Evolutionary conservation across 208 protist genomes (phyloP).

Genomic region (Phytomonas serpens): DNA sequence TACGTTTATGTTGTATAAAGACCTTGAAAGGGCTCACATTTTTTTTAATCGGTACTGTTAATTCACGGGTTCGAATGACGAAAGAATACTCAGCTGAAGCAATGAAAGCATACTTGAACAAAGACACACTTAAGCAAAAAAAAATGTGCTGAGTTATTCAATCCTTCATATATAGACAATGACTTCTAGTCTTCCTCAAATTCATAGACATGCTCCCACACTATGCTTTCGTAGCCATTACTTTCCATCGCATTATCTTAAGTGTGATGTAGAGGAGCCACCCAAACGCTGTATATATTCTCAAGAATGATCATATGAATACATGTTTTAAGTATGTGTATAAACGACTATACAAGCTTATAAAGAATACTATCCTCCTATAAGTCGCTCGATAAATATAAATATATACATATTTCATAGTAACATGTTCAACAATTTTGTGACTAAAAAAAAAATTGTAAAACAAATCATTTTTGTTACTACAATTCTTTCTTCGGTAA

Average conservation of each 20-base stretch:
- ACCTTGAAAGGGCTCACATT: not conserved
- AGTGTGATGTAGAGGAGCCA: not conserved
- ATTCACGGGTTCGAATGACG: not conserved
- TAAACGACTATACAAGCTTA: not conserved
- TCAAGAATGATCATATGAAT: not conserved
- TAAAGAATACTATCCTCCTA: not conserved
- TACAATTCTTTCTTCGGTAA: not conserved
- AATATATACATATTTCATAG: constrained; percentile 2
- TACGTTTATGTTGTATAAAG: not conserved
- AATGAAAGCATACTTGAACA: not conserved
- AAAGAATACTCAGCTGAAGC: not conserved
- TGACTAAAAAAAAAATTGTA: constrained; percentile 6
- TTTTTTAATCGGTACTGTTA: not conserved
- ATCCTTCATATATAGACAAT: not conserved
- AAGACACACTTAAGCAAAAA: not conserved
- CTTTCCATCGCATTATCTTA: not conserved
- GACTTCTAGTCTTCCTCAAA: not conserved
- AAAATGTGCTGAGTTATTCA: not conserved
- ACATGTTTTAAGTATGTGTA: no score
- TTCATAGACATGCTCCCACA: not conserved
- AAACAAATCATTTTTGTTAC: not conserved
- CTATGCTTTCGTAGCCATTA: not conserved
- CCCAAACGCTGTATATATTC: not conserved
- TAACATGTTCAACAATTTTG: not conserved
- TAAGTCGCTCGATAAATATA: not conserved